Percentiles rank a stretch among this genome's conserved stretches.
These are phyloP conservation scores for Penicillium fuscoglaucum DNA, from an alignment of 2,329 filamentous ascomycete species.

Conservation along the genomic window DNA sequence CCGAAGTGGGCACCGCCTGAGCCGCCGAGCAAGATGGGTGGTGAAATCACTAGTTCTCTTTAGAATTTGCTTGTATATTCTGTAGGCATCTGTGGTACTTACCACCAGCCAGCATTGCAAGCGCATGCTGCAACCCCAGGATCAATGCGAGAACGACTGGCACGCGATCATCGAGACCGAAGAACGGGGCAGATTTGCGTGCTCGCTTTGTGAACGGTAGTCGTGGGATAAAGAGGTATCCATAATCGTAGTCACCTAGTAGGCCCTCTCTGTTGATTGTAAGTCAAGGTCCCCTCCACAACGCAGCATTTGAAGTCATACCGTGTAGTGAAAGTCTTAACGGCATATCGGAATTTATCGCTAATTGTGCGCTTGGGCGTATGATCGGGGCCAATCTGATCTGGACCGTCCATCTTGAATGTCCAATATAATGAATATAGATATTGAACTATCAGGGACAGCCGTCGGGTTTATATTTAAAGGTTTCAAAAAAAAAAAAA, in stretches of 20 bases:
- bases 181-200: constrained; percentile 64
- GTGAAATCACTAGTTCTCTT: constrained; percentile 52
- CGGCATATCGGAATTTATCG: constrained; percentile 37
- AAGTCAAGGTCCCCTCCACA: neutral
- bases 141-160: constrained; percentile 66
- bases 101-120: constrained; percentile 63
- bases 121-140: constrained; percentile 68
- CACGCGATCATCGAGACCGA: constrained; percentile 68
- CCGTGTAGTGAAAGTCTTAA: constrained; percentile 46
- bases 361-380: constrained; percentile 38
- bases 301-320: constrained; percentile 14
- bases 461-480: neutral
- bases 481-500: neutral
- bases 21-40: constrained; percentile 63
- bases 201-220: constrained; percentile 75
- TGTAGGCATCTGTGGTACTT: constrained; percentile 4
- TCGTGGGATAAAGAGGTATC: constrained; percentile 77
- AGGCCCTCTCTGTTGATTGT: constrained; percentile 62
- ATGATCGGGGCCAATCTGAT: constrained; percentile 46
- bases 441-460: neutral
- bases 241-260: constrained; percentile 86
- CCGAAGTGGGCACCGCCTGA: constrained; percentile 59
- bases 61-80: neutral
- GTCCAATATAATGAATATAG: neutral
- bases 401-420: constrained; percentile 39